Conservation (phyloP, 1,284 basidiomycete genomes). For the Cryptococcus sp. region DNA sequence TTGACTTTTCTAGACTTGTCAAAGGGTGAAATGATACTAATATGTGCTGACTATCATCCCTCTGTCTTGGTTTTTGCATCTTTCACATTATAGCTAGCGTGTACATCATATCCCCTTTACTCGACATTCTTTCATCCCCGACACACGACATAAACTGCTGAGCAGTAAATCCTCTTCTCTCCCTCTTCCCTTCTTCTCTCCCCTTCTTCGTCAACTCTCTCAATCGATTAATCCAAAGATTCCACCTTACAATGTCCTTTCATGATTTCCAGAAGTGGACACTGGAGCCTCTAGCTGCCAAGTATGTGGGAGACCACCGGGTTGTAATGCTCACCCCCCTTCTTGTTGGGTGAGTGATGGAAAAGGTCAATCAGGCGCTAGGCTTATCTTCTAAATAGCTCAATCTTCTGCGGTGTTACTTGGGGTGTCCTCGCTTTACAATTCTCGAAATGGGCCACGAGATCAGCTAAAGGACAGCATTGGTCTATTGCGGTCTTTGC, state of each 20-base stretch:
- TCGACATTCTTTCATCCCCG: neutral
- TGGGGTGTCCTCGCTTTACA: conserved; percentile 7
- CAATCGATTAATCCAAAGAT: neutral
- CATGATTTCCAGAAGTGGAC: neutral
- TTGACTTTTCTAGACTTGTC: no score
- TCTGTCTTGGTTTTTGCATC: no score
- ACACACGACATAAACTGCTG: no score
- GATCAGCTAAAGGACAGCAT: neutral
- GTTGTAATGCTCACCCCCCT: neutral
- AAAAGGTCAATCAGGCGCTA: neutral
- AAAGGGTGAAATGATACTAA: neutral
- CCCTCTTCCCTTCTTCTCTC: neutral
- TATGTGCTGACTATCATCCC: neutral
- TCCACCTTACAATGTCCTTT: neutral
- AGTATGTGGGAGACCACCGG: neutral
- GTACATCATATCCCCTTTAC: neutral
- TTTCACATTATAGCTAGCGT: no score
- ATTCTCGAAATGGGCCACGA: neutral
- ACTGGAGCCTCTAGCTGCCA: neutral
- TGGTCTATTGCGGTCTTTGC: neutral
- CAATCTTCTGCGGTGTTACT: conserved; percentile 8
- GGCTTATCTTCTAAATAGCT: neutral
- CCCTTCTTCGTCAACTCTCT: neutral
- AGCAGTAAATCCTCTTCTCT: neutral
- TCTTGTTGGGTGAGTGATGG: conserved; percentile 1